A percentile compares a stretch with the other conserved stretches of the same genome.
phyloP scores from a whole-genome alignment of 192 early-diverging fungal species.

The Allomyces macrogynus region DNA sequence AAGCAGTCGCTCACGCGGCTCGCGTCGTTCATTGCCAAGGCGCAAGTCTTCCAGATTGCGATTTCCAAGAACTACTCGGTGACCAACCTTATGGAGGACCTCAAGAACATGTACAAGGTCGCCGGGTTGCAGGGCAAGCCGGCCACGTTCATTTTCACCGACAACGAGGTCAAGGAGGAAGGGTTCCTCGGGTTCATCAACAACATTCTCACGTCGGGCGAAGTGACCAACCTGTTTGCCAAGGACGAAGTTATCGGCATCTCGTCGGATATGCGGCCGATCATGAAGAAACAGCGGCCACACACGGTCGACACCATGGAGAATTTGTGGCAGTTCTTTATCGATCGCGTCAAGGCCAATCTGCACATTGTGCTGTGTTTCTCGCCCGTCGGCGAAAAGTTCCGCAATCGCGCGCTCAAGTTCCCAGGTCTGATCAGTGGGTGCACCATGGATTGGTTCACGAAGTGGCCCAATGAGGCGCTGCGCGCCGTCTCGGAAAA shows the following conservation, averaged over 20 bases:
- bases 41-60: slow-evolving; percentile 86
- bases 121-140: slow-evolving; percentile 94
- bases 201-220: slow-evolving; percentile 49
- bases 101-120: slow-evolving; percentile 65
- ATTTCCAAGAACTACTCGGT: slow-evolving; percentile 89
- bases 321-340: slow-evolving; percentile 47
- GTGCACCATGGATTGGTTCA: slow-evolving; percentile 99
- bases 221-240: slow-evolving; percentile 64
- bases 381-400: slow-evolving; percentile 90
- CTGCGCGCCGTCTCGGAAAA: slow-evolving; percentile 95
- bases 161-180: slow-evolving; percentile 88
- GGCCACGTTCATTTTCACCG: slow-evolving; percentile 92
- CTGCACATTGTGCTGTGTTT: slow-evolving; percentile 98
- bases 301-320: slow-evolving; percentile 34
- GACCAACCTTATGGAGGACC: slow-evolving; percentile 94
- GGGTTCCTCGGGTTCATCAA: slow-evolving; percentile 99
- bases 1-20: slow-evolving; percentile 96
- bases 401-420: slow-evolving; percentile 84
- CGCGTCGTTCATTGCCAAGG: slow-evolving; percentile 99
- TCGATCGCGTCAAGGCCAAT: slow-evolving; percentile 49
- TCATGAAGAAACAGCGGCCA: slow-evolving; percentile 55
- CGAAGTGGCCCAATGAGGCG: slow-evolving; percentile 94
- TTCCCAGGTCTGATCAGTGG: slow-evolving; percentile 99
- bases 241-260: slow-evolving; percentile 96
- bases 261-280: slow-evolving; percentile 95